Conservation (phyloP, 768 basidiomycete genomes). For the Filobasidium wieringae region DNA sequence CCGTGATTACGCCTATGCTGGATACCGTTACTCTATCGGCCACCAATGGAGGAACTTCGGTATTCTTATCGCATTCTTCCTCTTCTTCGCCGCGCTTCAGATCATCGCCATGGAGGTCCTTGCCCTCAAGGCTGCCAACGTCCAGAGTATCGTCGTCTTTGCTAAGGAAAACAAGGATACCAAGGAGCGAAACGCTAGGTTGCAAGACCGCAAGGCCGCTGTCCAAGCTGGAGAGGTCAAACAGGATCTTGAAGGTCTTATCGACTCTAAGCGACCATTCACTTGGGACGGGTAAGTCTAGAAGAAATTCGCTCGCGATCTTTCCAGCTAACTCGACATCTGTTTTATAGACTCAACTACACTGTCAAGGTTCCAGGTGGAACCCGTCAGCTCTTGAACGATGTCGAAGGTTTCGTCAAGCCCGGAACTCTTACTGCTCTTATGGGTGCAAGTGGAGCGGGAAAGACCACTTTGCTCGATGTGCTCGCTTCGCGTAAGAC, state of each 20-base stretch:
- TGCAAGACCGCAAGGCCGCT: constrained; percentile 46
- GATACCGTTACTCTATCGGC: constrained; percentile 38
- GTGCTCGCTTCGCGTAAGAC: constrained; percentile 51
- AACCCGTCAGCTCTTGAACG: constrained; percentile 32
- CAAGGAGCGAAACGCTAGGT: constrained; percentile 41
- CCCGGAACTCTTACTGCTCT: constrained; percentile 42
- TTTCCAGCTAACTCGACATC: neutral
- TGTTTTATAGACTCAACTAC: constrained; percentile 42
- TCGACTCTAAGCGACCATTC: constrained; percentile 47
- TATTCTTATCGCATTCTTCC: constrained; percentile 58
- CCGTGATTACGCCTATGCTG: constrained; percentile 54
- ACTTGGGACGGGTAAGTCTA: constrained; percentile 50
- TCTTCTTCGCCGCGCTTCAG: constrained; percentile 60
- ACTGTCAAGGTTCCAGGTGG: constrained; percentile 41
- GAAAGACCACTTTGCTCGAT: constrained; percentile 46
- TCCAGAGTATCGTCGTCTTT: constrained; percentile 48
- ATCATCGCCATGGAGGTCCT: constrained; percentile 44
- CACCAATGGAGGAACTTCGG: constrained; percentile 45
- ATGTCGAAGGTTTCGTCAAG: constrained; percentile 42
- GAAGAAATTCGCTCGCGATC: neutral
- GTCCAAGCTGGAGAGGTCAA: constrained; percentile 38
- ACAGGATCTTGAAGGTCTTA: constrained; percentile 42
- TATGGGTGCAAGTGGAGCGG: constrained; percentile 44
- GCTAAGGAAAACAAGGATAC: constrained; percentile 47
- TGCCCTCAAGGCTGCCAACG: constrained; percentile 22